Conservation (phyloP, 1,139 yeast genomes). For the Meyerozyma smithsonii region DNA sequence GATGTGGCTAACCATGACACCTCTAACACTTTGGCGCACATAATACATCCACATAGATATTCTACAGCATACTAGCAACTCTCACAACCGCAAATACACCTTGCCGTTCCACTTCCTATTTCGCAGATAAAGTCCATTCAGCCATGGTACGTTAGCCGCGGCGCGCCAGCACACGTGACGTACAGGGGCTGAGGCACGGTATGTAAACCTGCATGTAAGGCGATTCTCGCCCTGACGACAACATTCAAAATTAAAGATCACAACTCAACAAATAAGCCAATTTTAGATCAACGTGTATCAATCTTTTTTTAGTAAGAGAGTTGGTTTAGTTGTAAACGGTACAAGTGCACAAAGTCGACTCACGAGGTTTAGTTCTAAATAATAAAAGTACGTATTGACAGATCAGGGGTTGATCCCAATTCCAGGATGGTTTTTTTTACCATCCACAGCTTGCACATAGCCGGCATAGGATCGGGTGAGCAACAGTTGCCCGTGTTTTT, state of each 20-base stretch:
- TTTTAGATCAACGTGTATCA: neutral
- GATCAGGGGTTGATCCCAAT: slow-evolving; percentile 2
- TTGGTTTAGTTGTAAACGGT: neutral
- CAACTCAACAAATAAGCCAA: slow-evolving; percentile 2
- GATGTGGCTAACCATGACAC: no score
- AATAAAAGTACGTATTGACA: neutral
- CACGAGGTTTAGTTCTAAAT: neutral
- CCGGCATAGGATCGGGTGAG: no score
- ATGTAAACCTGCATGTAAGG: neutral
- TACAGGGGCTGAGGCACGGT: slow-evolving; percentile 2
- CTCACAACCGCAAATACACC: no score
- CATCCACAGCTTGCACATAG: no score
- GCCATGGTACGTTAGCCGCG: neutral
- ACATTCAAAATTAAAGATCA: slow-evolving; percentile 1
- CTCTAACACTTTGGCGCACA: no score
- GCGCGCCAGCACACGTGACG: neutral
- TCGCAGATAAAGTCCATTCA: no score
- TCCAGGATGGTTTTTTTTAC: neutral
- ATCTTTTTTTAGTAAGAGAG: neutral
- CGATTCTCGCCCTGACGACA: slow-evolving; percentile 3
- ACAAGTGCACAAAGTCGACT: neutral
- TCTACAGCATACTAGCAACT: no score
- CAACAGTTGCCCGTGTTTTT: no score
- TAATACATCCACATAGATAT: no score
- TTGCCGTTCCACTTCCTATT: no score